Conservation (phyloP, 352 stramenopile species). For the Phytophthora ramorum region DNA sequence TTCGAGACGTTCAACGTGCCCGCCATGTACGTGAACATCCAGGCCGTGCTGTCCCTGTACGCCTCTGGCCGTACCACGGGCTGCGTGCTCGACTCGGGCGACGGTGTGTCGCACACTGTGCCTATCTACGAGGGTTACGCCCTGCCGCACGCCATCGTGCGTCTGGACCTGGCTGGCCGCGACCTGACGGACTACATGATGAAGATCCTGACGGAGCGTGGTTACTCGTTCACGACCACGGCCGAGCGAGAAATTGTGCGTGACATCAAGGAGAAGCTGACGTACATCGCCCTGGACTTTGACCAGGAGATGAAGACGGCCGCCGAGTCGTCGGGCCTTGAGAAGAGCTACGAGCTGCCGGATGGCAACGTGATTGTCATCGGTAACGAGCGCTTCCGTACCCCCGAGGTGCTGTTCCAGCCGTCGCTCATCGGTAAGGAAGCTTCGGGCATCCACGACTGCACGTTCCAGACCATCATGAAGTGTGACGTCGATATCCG, state of each 20-base stretch:
- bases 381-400: slow-evolving; percentile 95
- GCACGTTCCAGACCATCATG: slow-evolving; percentile 82
- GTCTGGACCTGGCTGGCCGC: slow-evolving; percentile 94
- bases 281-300: slow-evolving; percentile 96
- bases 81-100: slow-evolving; percentile 95
- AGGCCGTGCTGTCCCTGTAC: slow-evolving; percentile 95
- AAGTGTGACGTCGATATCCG: slow-evolving; percentile 93
- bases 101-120: slow-evolving; percentile 94
- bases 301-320: slow-evolving; percentile 95
- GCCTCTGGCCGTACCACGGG: slow-evolving; percentile 95
- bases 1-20: slow-evolving; percentile 97
- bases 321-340: slow-evolving; percentile 67
- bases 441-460: slow-evolving; percentile 84
- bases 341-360: slow-evolving; percentile 97
- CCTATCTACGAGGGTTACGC: slow-evolving; percentile 97
- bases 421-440: slow-evolving; percentile 93
- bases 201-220: slow-evolving; percentile 96
- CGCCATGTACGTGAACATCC: slow-evolving; percentile 95
- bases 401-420: slow-evolving; percentile 96
- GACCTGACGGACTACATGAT: slow-evolving; percentile 97
- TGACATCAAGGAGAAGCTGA: slow-evolving; percentile 99
- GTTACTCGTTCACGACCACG: slow-evolving; percentile 95
- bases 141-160: slow-evolving; percentile 95
- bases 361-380: slow-evolving; percentile 99
- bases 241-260: slow-evolving; percentile 95